A percentile compares a stretch with the other conserved stretches of the same genome.
phyloP scores from a whole-genome alignment of 2,329 filamentous ascomycete species.

The Sporothrix sp. region DNA sequence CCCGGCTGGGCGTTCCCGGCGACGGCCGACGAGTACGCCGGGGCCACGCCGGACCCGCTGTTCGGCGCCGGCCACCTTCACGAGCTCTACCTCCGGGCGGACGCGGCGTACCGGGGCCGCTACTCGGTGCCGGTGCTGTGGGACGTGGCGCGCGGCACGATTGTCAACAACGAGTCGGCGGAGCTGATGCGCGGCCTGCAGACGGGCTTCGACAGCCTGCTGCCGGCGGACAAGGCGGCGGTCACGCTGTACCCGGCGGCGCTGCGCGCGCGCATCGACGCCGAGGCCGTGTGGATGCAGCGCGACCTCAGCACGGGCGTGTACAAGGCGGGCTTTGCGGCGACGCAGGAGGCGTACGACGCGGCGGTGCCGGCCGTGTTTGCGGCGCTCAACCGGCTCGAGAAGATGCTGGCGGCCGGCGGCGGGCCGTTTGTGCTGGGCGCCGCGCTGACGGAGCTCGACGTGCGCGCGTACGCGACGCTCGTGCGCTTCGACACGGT shows the following conservation, averaged over 20 bases:
- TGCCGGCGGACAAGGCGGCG: conserved; percentile 29
- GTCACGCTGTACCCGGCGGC: conserved; percentile 44
- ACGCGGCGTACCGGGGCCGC: conserved; percentile 48
- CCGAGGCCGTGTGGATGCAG: conserved; percentile 43
- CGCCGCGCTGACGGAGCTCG: conserved; percentile 45
- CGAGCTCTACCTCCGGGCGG: conserved; percentile 52
- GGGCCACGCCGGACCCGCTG: conserved; percentile 49
- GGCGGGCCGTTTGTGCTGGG: conserved; percentile 47
- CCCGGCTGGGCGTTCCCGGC: conserved; percentile 52
- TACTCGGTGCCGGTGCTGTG: conserved; percentile 53
- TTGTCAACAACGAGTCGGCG: conserved; percentile 52
- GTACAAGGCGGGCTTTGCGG: conserved; percentile 52
- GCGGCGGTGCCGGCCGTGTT: conserved; percentile 45
- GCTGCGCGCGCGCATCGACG: conserved; percentile 41
- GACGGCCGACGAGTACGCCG: conserved; percentile 43
- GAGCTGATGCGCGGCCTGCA: conserved; percentile 50
- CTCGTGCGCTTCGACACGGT: conserved; percentile 50
- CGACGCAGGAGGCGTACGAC: conserved; percentile 45
- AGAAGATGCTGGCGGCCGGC: conserved; percentile 30
- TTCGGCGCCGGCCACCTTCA: conserved; percentile 50
- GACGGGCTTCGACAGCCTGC: conserved; percentile 42
- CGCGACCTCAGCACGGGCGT: conserved; percentile 49
- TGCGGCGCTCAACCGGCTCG: conserved; percentile 48
- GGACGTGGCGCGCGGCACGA: conserved; percentile 46
- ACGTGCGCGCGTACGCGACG: conserved; percentile 47